Evolutionary conservation across 148 eudicot species (phyloP).

Genomic region (Polygonum aviculare): DNA sequence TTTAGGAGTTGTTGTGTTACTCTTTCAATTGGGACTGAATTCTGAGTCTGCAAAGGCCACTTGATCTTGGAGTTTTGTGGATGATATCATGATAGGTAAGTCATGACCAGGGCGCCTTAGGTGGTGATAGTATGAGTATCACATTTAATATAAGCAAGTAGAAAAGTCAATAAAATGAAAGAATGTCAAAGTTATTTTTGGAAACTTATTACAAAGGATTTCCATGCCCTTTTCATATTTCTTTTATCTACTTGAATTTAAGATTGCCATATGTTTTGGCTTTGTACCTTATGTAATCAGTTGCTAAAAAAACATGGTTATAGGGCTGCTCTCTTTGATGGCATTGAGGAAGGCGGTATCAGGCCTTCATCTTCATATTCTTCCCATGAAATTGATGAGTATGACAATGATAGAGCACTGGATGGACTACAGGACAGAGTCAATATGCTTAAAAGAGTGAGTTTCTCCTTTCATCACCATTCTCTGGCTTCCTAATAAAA

Average conservation of each 20-base stretch:
- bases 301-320: slow-evolving; percentile 55
- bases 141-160: no score
- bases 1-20: neutral
- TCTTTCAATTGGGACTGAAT: neutral
- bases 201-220: no score
- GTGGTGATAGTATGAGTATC: no score
- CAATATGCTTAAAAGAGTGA: slow-evolving; percentile 77
- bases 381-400: slow-evolving; percentile 86
- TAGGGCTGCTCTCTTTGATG: slow-evolving; percentile 70
- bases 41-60: neutral
- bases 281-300: neutral
- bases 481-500: neutral
- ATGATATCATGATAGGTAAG: neutral
- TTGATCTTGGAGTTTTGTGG: neutral
- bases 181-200: no score
- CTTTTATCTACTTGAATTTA: neutral
- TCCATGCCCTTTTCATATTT: neutral
- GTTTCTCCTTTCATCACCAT: slow-evolving; percentile 12
- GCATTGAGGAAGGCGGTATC: slow-evolving; percentile 94
- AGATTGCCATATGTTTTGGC: neutral
- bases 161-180: no score
- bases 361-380: slow-evolving; percentile 75
- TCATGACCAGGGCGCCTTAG: no score
- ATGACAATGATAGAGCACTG: slow-evolving; percentile 70
- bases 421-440: slow-evolving; percentile 92